A percentile compares a stretch with the other conserved stretches of the same genome.
phyloP scores from a whole-genome alignment of 179 eudicot genomes.

The Carnegiea gigantea region DNA sequence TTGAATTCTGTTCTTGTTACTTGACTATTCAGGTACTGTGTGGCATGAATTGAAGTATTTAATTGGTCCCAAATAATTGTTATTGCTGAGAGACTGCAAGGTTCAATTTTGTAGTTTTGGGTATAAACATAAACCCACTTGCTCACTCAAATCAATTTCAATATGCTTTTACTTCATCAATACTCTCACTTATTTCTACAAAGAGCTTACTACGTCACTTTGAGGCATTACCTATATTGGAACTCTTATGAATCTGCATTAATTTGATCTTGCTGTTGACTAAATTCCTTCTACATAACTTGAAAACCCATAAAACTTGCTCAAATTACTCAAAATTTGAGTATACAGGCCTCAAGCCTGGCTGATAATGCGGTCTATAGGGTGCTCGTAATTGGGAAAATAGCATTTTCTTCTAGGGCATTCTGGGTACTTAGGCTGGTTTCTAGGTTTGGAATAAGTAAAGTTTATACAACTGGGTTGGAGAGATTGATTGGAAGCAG shows the following conservation, averaged over 20 bases:
- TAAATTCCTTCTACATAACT: constrained; percentile 67
- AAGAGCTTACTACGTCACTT: constrained; percentile 30
- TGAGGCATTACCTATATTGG: constrained; percentile 54
- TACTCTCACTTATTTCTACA: constrained; percentile 21
- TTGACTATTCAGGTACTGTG: no score
- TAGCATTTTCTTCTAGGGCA: no score
- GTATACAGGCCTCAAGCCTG: constrained; percentile 37
- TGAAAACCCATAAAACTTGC: constrained; percentile 37
- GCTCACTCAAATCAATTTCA: constrained; percentile 29
- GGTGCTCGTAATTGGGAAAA: no score
- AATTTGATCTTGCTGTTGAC: constrained; percentile 72
- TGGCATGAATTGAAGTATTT: no score
- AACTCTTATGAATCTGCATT: constrained; percentile 60
- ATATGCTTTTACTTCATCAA: constrained; percentile 17
- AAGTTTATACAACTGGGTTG: constrained; percentile 44
- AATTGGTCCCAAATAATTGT: no score
- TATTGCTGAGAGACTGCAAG: no score
- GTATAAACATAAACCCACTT: constrained; percentile 29
- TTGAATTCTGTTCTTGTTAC: no score
- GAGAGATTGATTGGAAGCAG: constrained; percentile 55
- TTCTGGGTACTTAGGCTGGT: constrained; percentile 56
- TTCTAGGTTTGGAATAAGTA: constrained; percentile 49
- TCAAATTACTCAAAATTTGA: constrained; percentile 28
- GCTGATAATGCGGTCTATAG: no score
- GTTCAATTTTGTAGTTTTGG: constrained; percentile 9